These are phyloP conservation scores for Meira nashicola DNA, from an alignment of 1,284 basidiomycete species.

Conservation along the genomic window DNA sequence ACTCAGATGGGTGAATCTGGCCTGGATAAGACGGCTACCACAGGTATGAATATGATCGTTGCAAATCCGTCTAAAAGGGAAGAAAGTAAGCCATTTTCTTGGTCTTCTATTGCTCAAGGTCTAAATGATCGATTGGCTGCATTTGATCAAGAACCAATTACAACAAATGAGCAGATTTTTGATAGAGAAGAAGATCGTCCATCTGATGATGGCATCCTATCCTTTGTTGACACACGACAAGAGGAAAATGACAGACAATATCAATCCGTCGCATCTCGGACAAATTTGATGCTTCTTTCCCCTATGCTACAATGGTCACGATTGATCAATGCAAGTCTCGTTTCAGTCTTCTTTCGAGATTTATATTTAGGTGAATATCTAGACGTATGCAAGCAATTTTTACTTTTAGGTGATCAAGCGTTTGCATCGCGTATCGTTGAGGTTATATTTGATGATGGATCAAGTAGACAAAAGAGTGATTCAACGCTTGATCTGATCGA, in stretches of 20 bases:
- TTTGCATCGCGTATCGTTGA: constrained; percentile 25
- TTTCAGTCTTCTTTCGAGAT: constrained; percentile 40
- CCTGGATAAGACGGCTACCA: too few species aligned
- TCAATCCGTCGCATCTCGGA: constrained; percentile 5
- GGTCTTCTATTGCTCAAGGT: constrained; percentile 5
- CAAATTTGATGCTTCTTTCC: constrained; percentile 2
- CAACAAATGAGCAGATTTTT: neutral
- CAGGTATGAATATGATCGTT: too few species aligned
- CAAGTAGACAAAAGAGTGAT: constrained; percentile 2
- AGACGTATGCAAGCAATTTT: constrained; percentile 34
- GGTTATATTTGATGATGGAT: constrained; percentile 23
- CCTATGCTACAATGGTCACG: constrained; percentile 32
- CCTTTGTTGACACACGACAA: neutral
- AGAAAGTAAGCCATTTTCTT: neutral
- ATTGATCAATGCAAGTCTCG: constrained; percentile 37
- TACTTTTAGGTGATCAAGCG: constrained; percentile 28
- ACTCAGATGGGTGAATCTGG: neutral
- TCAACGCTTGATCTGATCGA: neutral
- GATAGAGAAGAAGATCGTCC: neutral
- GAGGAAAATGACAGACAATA: too few species aligned
- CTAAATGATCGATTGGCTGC: constrained; percentile 7
- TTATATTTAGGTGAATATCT: constrained; percentile 33
- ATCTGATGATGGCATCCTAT: neutral
- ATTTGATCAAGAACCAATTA: constrained; percentile 18
- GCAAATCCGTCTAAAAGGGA: neutral